A percentile compares a stretch with the other conserved stretches of the same genome.
These are phyloP conservation scores for Globisporangium parvum DNA, from an alignment of 352 stramenopile species.

Conservation along the genomic window DNA sequence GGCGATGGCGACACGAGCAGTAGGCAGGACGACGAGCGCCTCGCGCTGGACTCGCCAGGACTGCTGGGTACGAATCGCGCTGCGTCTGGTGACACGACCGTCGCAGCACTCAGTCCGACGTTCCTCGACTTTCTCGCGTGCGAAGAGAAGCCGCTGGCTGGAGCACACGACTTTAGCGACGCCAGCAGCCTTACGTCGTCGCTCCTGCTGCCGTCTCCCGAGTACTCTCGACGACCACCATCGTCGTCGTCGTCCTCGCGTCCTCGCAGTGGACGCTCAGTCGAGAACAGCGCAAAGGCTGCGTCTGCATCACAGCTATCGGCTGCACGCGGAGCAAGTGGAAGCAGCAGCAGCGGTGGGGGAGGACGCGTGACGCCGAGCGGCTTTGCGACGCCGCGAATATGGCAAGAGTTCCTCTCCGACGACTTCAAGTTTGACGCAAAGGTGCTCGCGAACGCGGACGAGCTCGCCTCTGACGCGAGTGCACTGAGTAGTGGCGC, in stretches of 20 bases:
- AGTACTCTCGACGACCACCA: slow-evolving; percentile 4
- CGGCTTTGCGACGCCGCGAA: slow-evolving; percentile 29
- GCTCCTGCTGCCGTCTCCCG: slow-evolving; percentile 4
- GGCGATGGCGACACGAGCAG: not conserved
- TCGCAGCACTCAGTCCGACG: slow-evolving; percentile 65
- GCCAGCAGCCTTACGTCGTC: not conserved
- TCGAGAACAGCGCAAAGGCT: slow-evolving; percentile 2
- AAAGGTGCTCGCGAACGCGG: slow-evolving; percentile 11
- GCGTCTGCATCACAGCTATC: not conserved
- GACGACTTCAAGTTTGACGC: slow-evolving; percentile 65
- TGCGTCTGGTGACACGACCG: slow-evolving; percentile 7
- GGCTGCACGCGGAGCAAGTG: not conserved
- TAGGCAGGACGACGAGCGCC: slow-evolving; percentile 2
- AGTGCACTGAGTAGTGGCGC: not conserved
- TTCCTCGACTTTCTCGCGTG: slow-evolving; percentile 70
- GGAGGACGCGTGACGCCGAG: slow-evolving; percentile 9
- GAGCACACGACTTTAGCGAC: not conserved
- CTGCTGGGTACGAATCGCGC: not conserved
- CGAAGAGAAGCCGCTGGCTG: slow-evolving; percentile 49
- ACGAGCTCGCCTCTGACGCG: not conserved
- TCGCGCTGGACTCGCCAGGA: slow-evolving; percentile 4
- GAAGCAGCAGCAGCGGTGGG: slow-evolving; percentile 11
- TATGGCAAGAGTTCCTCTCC: slow-evolving; percentile 71
- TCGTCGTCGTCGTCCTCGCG: not conserved
- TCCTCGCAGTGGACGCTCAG: slow-evolving; percentile 10